Evolutionary conservation across 2,329 filamentous ascomycete species (phyloP), one percentile per base, ranked within the genome.

Genomic region (Davidsoniella neocaledoniae): DNA sequence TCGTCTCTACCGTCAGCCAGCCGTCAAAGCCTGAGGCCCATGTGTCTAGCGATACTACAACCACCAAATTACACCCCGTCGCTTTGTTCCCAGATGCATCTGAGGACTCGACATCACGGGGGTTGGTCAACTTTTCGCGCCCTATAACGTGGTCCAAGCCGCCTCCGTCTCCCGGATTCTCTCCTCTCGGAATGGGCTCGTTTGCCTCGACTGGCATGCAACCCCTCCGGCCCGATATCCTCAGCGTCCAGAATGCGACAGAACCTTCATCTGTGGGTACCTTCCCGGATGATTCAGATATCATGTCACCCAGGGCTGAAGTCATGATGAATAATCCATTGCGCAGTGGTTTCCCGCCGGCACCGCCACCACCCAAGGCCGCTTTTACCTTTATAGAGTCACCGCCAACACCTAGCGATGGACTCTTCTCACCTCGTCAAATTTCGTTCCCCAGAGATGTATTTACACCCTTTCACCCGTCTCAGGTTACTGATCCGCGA

Each of bases 321-420:
- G 76, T 79, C 14, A 87, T 87, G 69, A 86, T 80, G 2, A 76
- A 72, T 54, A 81, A 83, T 54, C 76, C 78, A 1, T 69, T 83
- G 46, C 74, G 76, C 49, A 66, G 70, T 33, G 39, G 26, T 8
- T 46, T 53, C 33, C 19, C 47, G 2, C 23, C 48, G 2, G 40
- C 14, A 5, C 36, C 52, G 10, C 29, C 16, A 16, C 26, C 9
- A 14, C 29, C 29, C 23, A 57, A 70, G 26, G 57, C 66, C 1
- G 72, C 70, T 9, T 66, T 77, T 66, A 68, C 67, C 37, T 74
- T 77, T 54, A 64, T 71, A 9, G 71, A 76, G 54, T 63, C 66
- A 4, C 70, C 72, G 2, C 68, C 72, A 7, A 73, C 73, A 0
- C 71, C 74, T 1, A 65, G 61, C 12, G 70, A 73, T 26, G 68